Evolutionary conservation across 2,329 filamentous ascomycete species (phyloP).

Genomic region (Colletotrichum sp.): DNA sequence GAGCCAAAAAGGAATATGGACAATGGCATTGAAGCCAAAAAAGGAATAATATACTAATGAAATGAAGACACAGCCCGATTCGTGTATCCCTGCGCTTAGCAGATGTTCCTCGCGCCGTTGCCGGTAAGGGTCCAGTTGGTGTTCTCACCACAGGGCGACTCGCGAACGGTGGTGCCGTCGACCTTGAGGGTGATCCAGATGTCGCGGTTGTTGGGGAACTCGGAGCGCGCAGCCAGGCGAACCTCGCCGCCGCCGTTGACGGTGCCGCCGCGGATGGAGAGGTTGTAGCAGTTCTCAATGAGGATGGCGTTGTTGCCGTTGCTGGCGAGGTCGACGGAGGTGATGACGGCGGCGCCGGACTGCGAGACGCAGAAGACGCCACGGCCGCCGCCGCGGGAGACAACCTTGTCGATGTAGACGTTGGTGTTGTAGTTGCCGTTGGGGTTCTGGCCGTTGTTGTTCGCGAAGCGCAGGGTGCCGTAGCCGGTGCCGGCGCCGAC

Average conservation of each 20-base stretch:
- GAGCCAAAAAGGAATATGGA: neutral
- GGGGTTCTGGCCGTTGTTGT: slow-evolving; percentile 55
- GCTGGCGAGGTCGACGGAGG: slow-evolving; percentile 50
- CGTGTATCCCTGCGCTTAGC: slow-evolving; percentile 29
- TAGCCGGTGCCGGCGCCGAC: slow-evolving; percentile 58
- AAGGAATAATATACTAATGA: neutral
- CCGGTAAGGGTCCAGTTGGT: slow-evolving; percentile 54
- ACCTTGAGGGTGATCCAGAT: slow-evolving; percentile 54
- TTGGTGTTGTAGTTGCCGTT: slow-evolving; percentile 57
- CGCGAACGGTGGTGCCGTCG: slow-evolving; percentile 53
- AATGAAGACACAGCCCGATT: neutral
- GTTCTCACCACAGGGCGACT: slow-evolving; percentile 60
- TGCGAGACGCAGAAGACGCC: slow-evolving; percentile 63
- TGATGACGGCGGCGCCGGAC: slow-evolving; percentile 58
- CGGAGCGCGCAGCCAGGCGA: slow-evolving; percentile 52
- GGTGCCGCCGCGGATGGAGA: slow-evolving; percentile 54
- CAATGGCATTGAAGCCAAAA: neutral
- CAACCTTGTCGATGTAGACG: slow-evolving; percentile 55
- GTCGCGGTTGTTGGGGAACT: slow-evolving; percentile 59
- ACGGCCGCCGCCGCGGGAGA: slow-evolving; percentile 60
- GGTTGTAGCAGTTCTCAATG: slow-evolving; percentile 65
- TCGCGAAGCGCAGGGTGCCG: slow-evolving; percentile 61
- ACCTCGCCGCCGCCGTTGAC: slow-evolving; percentile 62
- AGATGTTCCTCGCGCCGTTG: slow-evolving; percentile 45
- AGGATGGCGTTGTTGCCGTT: slow-evolving; percentile 63